A percentile compares a stretch with the other conserved stretches of the same genome.
Evolutionary conservation across 805 yeast species (phyloP).

Genomic region (Metschnikowia baotianmanensis): DNA sequence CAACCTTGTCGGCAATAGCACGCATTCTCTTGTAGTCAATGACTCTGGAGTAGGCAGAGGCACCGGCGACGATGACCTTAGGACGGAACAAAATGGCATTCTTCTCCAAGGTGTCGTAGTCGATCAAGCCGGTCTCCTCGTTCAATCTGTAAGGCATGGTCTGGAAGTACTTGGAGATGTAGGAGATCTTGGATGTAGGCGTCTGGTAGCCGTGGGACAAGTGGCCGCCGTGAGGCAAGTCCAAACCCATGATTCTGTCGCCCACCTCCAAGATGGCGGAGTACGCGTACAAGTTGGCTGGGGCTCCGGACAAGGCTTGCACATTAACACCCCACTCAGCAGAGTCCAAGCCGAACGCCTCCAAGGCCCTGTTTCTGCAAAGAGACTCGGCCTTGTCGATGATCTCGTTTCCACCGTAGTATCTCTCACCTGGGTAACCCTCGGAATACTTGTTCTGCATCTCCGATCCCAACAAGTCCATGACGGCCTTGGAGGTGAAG

Average conservation of each 20-base stretch:
- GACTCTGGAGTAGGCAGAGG: conserved; percentile 91
- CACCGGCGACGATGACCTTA: conserved; percentile 92
- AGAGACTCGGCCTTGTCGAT: conserved; percentile 87
- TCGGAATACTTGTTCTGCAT: conserved; percentile 98
- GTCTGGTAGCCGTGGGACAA: conserved; percentile 97
- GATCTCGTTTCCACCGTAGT: conserved; percentile 96
- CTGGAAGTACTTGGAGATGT: conserved; percentile 90
- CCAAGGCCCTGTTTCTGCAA: conserved; percentile 88
- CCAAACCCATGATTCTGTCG: conserved; percentile 95
- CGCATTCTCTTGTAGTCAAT: conserved; percentile 90
- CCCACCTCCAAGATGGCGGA: conserved; percentile 85
- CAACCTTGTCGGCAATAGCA: conserved; percentile 86
- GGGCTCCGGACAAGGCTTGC: conserved; percentile 93
- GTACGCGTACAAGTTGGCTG: conserved; percentile 92
- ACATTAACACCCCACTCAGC: conserved; percentile 97
- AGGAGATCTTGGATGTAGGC: conserved; percentile 82
- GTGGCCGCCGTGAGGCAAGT: conserved; percentile 98
- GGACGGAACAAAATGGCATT: conserved; percentile 90
- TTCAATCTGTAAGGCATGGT: conserved; percentile 96
- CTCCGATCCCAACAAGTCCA: conserved; percentile 92
- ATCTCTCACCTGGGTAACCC: conserved; percentile 97
- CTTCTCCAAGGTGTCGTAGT: conserved; percentile 81
- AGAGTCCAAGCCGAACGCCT: conserved; percentile 73
- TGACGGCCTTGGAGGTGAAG: conserved; percentile 92
- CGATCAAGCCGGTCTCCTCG: conserved; percentile 83